Percentiles rank a stretch among this genome's conserved stretches.
These are phyloP conservation scores for Parastagonospora avenae DNA, from an alignment of 2,329 filamentous ascomycete species.

Conservation along the genomic window DNA sequence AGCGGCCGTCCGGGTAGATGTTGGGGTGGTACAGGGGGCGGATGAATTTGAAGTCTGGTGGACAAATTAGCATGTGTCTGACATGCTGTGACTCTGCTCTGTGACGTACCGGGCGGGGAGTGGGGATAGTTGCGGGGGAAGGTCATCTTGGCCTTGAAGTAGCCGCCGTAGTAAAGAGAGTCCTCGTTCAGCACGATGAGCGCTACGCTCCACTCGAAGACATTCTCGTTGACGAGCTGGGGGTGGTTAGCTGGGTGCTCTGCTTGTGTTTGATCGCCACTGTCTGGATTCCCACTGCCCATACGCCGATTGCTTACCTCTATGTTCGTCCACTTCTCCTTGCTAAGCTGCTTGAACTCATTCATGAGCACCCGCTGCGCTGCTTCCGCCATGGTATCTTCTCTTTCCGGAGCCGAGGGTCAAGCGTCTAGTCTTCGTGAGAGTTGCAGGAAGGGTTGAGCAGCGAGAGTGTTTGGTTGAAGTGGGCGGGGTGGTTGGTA, in stretches of 20 bases:
- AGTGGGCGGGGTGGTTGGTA: background rate
- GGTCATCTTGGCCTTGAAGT: conserved; percentile 87
- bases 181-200: conserved; percentile 93
- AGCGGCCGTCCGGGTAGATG: conserved; percentile 84
- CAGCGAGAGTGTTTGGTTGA: background rate
- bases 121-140: conserved; percentile 92
- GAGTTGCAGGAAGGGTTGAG: conserved; percentile 10
- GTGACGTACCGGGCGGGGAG: conserved; percentile 68
- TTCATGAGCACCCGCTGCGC: conserved; percentile 86
- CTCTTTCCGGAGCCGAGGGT: conserved; percentile 4
- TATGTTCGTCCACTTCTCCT: conserved; percentile 94
- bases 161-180: conserved; percentile 89
- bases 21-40: conserved; percentile 88
- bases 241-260: conserved; percentile 29
- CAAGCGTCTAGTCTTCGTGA: conserved; percentile 14
- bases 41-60: conserved; percentile 77
- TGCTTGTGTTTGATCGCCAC: conserved; percentile 11
- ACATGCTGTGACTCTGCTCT: background rate
- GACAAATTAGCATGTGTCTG: background rate
- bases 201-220: conserved; percentile 85
- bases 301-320: conserved; percentile 61
- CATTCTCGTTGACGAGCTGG: conserved; percentile 77
- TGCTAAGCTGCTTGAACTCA: conserved; percentile 79
- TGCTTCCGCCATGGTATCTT: conserved; percentile 39
- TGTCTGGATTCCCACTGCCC: background rate